These are phyloP conservation scores for Hordeum vulgare DNA, from an alignment of 176 grass and related monocot species.

Conservation along the genomic window MorexV3_pseudomolecules_assembly NC_058519.1:613037725-613038224, in stretches of 20 bases:
- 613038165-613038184: background rate
- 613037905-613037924: background rate
- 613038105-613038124: background rate
- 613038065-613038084: background rate
- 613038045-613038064: background rate
- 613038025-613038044: background rate
- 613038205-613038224: background rate
- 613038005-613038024: background rate
- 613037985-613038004: background rate
- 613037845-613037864: background rate
- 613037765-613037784: too few relatives aligned
- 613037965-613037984: background rate
- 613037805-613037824: too few relatives aligned
- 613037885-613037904: background rate
- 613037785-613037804: too few relatives aligned
- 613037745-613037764: too few relatives aligned
- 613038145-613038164: too few relatives aligned
- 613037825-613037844: too few relatives aligned
- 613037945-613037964: background rate
- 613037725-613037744: too few relatives aligned
- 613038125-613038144: background rate
- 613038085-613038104: background rate
- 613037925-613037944: background rate
- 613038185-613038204: background rate
- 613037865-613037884: background rate